Evolutionary conservation across 805 yeast genomes (phyloP).

Genomic region (Myxozyma udenii): DNA sequence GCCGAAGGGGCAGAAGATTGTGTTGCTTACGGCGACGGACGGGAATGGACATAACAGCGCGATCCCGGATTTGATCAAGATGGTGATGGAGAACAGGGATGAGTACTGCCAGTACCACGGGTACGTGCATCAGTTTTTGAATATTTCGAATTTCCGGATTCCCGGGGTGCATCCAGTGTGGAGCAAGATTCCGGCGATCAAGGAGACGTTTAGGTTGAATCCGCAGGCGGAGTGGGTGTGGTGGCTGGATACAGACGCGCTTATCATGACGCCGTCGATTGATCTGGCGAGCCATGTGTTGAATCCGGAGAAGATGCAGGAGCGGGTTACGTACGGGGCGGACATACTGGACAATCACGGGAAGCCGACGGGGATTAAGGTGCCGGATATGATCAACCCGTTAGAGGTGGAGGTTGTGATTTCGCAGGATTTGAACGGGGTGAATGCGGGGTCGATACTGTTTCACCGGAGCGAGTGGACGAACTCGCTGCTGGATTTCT

Average conservation of each 20-base stretch:
- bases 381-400: slow-evolving; percentile 7
- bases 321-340: slow-evolving; percentile 30
- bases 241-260: slow-evolving; percentile 40
- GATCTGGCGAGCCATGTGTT: slow-evolving; percentile 35
- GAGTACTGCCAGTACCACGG: slow-evolving; percentile 37
- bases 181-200: slow-evolving; percentile 39
- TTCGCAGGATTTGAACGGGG: slow-evolving; percentile 85
- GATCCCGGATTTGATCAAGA: slow-evolving; percentile 12
- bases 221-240: slow-evolving; percentile 42
- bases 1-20: slow-evolving; percentile 29
- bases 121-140: slow-evolving; percentile 33
- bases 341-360: slow-evolving; percentile 9
- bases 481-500: slow-evolving; percentile 64
- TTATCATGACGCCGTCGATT: slow-evolving; percentile 37
- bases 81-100: slow-evolving; percentile 32
- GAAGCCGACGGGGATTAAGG: slow-evolving; percentile 2
- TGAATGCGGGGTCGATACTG: slow-evolving; percentile 75
- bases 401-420: slow-evolving; percentile 55
- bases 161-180: slow-evolving; percentile 28
- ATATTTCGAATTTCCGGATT: slow-evolving; percentile 29
- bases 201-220: slow-evolving; percentile 33
- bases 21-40: slow-evolving; percentile 30
- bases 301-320: slow-evolving; percentile 31
- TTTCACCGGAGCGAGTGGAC: slow-evolving; percentile 71
- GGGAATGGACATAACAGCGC: slow-evolving; percentile 25